These are phyloP conservation scores for Fistulinella staudtii DNA, from an alignment of 1,284 basidiomycete genomes.

Conservation along the genomic window DNA sequence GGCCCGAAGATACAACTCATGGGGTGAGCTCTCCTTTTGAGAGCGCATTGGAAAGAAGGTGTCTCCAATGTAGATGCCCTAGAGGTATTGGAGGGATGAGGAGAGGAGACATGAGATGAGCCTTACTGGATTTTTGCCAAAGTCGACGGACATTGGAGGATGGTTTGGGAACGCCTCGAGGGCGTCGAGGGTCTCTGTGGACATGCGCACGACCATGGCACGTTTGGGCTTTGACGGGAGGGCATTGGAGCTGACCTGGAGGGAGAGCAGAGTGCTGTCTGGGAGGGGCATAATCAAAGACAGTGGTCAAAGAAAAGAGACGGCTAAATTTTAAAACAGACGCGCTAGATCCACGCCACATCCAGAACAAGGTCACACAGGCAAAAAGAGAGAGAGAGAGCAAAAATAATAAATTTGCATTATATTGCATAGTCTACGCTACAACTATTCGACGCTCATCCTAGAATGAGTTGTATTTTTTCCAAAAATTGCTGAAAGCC, in stretches of 20 bases:
- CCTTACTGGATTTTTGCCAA: constrained; percentile 55
- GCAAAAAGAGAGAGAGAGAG: not conserved
- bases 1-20: constrained; percentile 68
- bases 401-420: not conserved
- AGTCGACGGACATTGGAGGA: constrained; percentile 53
- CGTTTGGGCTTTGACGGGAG: constrained; percentile 59
- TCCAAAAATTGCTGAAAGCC: constrained; percentile 82
- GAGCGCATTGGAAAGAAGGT: constrained; percentile 57
- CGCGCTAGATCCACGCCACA: no score
- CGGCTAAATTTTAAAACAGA: not conserved
- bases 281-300: constrained; percentile 60
- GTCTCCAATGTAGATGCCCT: constrained; percentile 66
- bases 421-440: not conserved
- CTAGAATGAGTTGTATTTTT: no score
- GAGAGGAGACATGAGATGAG: not conserved
- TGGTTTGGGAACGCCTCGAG: constrained; percentile 48
- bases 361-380: not conserved
- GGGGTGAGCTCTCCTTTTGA: constrained; percentile 48
- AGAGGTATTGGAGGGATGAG: constrained; percentile 1
- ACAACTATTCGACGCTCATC: not conserved
- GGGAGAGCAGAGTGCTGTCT: constrained; percentile 44
- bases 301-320: not conserved
- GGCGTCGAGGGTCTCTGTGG: constrained; percentile 62
- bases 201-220: constrained; percentile 70
- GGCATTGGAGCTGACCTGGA: constrained; percentile 52